Evolutionary conservation across 257 asterid species (phyloP).

Genomic region (Solanum pennellii): DNA sequence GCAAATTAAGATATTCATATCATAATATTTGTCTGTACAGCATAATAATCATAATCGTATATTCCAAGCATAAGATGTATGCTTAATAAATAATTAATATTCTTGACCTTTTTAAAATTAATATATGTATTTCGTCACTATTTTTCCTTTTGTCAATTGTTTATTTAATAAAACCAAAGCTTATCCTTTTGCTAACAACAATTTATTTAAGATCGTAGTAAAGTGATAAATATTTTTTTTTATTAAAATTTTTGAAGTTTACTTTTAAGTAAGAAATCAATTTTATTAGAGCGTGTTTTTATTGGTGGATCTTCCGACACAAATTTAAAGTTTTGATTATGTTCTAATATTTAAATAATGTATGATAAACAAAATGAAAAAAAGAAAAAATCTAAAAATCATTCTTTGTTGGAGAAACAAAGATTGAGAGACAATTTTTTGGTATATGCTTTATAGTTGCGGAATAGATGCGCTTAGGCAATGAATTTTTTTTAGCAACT

Average conservation of each 20-base stretch:
- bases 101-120: background rate
- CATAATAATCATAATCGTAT: background rate
- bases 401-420: background rate
- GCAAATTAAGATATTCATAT: background rate
- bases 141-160: background rate
- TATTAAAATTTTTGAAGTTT: accelerated
- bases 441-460: background rate
- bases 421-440: background rate
- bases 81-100: background rate
- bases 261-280: no score
- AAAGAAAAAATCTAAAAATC: no score
- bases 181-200: background rate
- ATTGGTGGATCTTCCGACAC: background rate
- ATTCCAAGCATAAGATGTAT: background rate
- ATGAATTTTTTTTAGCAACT: background rate
- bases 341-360: no score
- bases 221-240: no score
- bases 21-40: background rate
- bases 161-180: background rate
- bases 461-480: background rate
- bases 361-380: no score
- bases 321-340: no score
- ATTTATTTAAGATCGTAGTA: background rate
- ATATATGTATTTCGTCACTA: background rate
- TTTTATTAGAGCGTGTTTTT: no score